Percentiles rank a stretch among this genome's conserved stretches.
Evolutionary conservation across 257 asterid genomes (phyloP).

Genomic region (Nicotiana tomentosiformis): DNA sequence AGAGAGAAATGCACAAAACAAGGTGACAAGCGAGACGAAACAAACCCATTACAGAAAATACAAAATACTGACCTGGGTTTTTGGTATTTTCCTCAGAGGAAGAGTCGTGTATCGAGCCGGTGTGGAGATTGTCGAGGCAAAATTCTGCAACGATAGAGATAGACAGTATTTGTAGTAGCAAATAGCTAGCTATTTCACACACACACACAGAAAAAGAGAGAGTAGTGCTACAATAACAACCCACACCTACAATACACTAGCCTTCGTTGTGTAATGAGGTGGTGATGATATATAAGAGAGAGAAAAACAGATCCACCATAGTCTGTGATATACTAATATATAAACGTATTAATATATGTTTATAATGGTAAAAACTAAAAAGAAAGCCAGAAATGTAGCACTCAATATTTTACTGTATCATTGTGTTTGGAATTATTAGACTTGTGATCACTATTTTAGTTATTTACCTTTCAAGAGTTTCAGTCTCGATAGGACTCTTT

Average conservation of each 20-base stretch:
- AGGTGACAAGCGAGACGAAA: constrained; percentile 12
- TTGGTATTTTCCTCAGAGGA: constrained; percentile 23
- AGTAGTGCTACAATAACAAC: not conserved
- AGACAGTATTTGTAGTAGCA: not conserved
- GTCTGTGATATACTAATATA: not conserved
- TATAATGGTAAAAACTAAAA: not conserved
- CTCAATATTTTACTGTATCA: not conserved
- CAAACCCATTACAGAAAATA: constrained; percentile 31
- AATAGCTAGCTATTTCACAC: not conserved
- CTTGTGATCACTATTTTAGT: not conserved
- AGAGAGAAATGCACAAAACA: not conserved
- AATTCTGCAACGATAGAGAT: constrained; percentile 13
- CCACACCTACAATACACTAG: not conserved
- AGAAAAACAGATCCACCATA: constrained; percentile 15
- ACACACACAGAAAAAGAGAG: not conserved
- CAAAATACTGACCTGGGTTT: constrained; percentile 60
- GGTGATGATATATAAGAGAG: constrained; percentile 19
- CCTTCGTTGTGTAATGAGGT: constrained; percentile 2
- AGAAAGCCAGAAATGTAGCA: not conserved
- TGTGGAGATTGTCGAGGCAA: constrained; percentile 41
- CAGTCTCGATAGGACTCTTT: not conserved
- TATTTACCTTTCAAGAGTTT: not conserved
- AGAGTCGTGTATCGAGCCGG: constrained; percentile 31
- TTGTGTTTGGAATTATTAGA: not conserved
- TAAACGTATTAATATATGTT: not conserved